Evolutionary conservation across 805 yeast species (phyloP).

Genomic region (Kodamaea fukazawae): DNA sequence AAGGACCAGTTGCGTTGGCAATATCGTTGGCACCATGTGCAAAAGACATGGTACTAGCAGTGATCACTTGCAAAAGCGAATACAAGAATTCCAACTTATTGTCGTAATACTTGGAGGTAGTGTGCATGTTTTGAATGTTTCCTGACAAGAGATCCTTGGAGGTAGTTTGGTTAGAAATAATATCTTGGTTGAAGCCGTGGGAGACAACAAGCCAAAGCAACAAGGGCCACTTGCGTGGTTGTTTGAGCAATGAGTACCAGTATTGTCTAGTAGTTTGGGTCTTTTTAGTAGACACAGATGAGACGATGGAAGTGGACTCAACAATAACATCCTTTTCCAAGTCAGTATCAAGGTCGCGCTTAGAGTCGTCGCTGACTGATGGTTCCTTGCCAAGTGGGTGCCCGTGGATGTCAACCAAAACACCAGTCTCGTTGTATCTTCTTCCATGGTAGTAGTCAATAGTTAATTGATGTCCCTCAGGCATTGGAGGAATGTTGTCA

Average conservation of each 20-base stretch:
- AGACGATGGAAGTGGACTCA: slow-evolving; percentile 12
- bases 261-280: slow-evolving; percentile 34
- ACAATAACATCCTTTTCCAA: slow-evolving; percentile 11
- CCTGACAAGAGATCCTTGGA: slow-evolving; percentile 42
- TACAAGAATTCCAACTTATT: slow-evolving; percentile 67
- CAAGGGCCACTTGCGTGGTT: slow-evolving; percentile 54
- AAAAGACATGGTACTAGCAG: slow-evolving; percentile 78
- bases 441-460: slow-evolving; percentile 68
- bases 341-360: slow-evolving; percentile 14
- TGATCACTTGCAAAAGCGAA: slow-evolving; percentile 65
- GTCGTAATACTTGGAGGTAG: slow-evolving; percentile 62
- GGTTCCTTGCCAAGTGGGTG: slow-evolving; percentile 13
- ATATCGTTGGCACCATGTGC: slow-evolving; percentile 84
- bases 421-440: slow-evolving; percentile 29
- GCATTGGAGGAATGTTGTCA: slow-evolving; percentile 64
- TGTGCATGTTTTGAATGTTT: slow-evolving; percentile 50
- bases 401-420: slow-evolving; percentile 9
- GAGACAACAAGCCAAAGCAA: slow-evolving; percentile 47
- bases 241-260: slow-evolving; percentile 42
- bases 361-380: slow-evolving; percentile 5
- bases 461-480: slow-evolving; percentile 52
- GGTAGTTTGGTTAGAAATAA: slow-evolving; percentile 47
- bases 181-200: slow-evolving; percentile 67
- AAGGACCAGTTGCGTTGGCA: slow-evolving; percentile 75
- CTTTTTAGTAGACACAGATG: slow-evolving; percentile 18